phyloP scores from a whole-genome alignment of 2,329 filamentous ascomycete genomes.

The Ilyonectria mors-panacis region DNA sequence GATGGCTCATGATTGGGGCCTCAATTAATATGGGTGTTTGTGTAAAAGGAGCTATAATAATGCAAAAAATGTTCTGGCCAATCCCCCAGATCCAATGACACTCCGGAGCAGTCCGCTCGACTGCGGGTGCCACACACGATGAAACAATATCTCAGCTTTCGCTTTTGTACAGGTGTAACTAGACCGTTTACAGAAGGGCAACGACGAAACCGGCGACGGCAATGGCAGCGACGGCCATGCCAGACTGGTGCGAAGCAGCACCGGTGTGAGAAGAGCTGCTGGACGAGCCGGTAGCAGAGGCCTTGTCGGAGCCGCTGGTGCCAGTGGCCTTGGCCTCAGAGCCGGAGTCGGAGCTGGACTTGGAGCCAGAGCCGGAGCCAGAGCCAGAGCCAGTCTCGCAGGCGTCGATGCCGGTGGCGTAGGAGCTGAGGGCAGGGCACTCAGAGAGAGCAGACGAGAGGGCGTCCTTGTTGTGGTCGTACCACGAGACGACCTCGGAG shows the following conservation, averaged over 20 bases:
- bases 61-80: background rate
- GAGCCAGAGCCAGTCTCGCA: slow-evolving; percentile 37
- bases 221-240: slow-evolving; percentile 49
- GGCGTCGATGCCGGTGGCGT: slow-evolving; percentile 40
- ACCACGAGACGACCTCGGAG: slow-evolving; percentile 51
- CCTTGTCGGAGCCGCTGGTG: background rate
- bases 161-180: background rate
- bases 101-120: background rate
- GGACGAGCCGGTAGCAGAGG: slow-evolving; percentile 4
- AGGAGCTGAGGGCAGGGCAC: slow-evolving; percentile 46
- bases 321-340: slow-evolving; percentile 22
- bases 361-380: background rate
- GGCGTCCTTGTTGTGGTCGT: slow-evolving; percentile 45
- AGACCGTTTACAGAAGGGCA: slow-evolving; percentile 47
- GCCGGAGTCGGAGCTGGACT: slow-evolving; percentile 10
- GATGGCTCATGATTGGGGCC: background rate
- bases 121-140: background rate
- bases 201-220: slow-evolving; percentile 50
- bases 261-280: slow-evolving; percentile 27
- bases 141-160: background rate
- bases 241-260: slow-evolving; percentile 47
- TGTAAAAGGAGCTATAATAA: background rate
- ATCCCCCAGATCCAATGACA: background rate
- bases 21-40: background rate
- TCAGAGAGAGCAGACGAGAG: slow-evolving; percentile 44